Conservation (phyloP, 2,329 filamentous ascomycete species). For the Arthroderma sp. region DNA sequence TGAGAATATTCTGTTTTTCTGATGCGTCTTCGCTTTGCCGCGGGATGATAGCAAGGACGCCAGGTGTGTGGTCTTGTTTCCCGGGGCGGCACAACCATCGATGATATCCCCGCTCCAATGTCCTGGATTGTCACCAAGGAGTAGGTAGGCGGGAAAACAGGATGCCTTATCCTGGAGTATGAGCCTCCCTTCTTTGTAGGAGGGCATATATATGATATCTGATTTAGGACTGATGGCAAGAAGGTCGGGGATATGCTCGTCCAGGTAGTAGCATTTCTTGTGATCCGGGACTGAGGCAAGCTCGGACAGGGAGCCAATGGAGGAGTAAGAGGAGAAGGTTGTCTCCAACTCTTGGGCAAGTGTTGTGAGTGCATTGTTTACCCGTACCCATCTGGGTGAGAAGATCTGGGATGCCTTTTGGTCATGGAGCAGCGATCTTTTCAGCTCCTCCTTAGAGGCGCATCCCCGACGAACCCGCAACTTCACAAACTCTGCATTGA, state of each 20-base stretch:
- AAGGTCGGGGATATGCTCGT: constrained; percentile 70
- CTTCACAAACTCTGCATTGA: constrained; percentile 72
- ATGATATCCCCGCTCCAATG: constrained; percentile 54
- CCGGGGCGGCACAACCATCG: constrained; percentile 89
- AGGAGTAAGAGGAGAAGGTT: constrained; percentile 56
- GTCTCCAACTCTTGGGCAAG: constrained; percentile 59
- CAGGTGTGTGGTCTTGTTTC: constrained; percentile 93
- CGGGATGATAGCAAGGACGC: constrained; percentile 52
- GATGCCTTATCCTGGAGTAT: constrained; percentile 96
- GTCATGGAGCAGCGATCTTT: constrained; percentile 27
- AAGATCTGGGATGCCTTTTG: constrained; percentile 22
- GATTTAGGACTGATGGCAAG: constrained; percentile 61
- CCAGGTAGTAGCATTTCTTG: constrained; percentile 54
- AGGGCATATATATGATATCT: constrained; percentile 59
- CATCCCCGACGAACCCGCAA: constrained; percentile 61
- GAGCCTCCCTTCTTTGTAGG: constrained; percentile 64
- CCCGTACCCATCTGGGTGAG: constrained; percentile 82
- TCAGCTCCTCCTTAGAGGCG: constrained; percentile 54
- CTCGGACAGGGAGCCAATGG: constrained; percentile 45
- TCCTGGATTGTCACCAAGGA: constrained; percentile 50
- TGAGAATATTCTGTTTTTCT: constrained; percentile 39
- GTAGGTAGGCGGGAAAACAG: constrained; percentile 84
- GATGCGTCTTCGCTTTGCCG: constrained; percentile 20
- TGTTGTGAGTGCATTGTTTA: constrained; percentile 66
- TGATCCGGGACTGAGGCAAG: constrained; percentile 32